These are phyloP conservation scores for Phytophthora macrochlamydospora DNA, from an alignment of 352 stramenopile genomes.

Conservation along the genomic window DNA sequence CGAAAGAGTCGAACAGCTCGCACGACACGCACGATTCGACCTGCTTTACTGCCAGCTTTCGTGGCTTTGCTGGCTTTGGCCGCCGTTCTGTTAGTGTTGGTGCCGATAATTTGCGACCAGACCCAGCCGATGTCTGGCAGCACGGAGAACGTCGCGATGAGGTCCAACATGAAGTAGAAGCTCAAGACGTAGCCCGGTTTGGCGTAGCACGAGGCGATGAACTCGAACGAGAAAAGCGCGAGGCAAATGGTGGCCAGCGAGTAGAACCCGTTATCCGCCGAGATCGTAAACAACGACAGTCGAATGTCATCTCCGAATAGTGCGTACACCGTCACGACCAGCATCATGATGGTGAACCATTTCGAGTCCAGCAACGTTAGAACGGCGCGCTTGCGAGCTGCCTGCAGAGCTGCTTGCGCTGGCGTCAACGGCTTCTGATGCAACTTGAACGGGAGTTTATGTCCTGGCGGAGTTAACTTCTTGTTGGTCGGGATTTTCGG, in stretches of 20 bases:
- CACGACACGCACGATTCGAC: conserved; percentile 86
- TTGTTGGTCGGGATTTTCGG: conserved; percentile 60
- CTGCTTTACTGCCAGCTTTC: conserved; percentile 75
- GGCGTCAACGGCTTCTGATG: conserved; percentile 23
- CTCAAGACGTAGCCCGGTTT: conserved; percentile 83
- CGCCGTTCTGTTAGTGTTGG: conserved; percentile 52
- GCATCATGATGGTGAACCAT: conserved; percentile 84
- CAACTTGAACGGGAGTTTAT: conserved; percentile 24
- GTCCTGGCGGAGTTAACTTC: conserved; percentile 10
- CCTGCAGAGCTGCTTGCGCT: conserved; percentile 48
- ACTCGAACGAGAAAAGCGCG: conserved; percentile 90
- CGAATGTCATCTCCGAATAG: conserved; percentile 93
- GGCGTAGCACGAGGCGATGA: conserved; percentile 75
- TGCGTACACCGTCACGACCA: conserved; percentile 91
- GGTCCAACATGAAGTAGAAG: conserved; percentile 93
- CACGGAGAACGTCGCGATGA: conserved; percentile 86
- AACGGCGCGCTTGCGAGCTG: conserved; percentile 44
- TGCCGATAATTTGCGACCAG: conserved; percentile 75
- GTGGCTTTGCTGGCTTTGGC: conserved; percentile 78
- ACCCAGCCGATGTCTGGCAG: conserved; percentile 87
- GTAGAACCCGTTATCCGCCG: conserved; percentile 85
- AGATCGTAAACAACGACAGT: conserved; percentile 71
- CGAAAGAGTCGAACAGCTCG: conserved; percentile 83
- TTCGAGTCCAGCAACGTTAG: conserved; percentile 73
- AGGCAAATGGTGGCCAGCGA: conserved; percentile 88